Evolutionary conservation across 2,329 filamentous ascomycete genomes (phyloP), one percentile per base, ranked within the genome.

Genomic region (Didymella pinodella): DNA sequence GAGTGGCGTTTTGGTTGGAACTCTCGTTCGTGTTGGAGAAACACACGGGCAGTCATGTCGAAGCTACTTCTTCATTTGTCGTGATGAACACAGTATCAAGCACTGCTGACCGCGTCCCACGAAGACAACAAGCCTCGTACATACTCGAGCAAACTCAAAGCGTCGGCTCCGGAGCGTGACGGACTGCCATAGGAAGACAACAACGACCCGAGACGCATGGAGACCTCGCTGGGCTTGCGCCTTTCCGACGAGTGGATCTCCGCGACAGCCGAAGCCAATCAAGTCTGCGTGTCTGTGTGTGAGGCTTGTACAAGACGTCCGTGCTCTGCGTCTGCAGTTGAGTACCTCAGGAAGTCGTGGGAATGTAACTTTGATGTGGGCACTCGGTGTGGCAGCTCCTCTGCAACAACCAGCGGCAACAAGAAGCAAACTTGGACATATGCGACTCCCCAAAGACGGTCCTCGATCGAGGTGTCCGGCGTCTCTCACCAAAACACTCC

Each of bases 171-270:
- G 73, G 74, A 79, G 77, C 77, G 70, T 74, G 76, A 70, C 77
- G 68, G 65, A 64, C 59, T 59, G 74, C 73, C 77, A 66, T 66
- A 44, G 45, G 28, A 44, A 54, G 70, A 74, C 69, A 61, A 65
- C 58, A 68, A 58, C 65, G 62, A 64, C 58, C 61, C 66, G 66
- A 68, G 72, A 77, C 74, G 68, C 65, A 62, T 59, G 54, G 62
- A 74, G 79, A 82, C 82, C 85, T 86, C 85, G 85, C 85, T 85
- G 78, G 73, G 73, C 66, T 68, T 66, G 49, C 75, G 78, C 80
- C 84, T 78, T 87, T 85, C 85, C 71, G 85, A 80, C 86, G 83
- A 87, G 85, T 84, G 82, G 79, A 79, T 78, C 72, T 41, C 71
- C 64, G 72, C 71, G 65, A 66, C 68, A 59, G 69, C 66, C 61